Evolutionary conservation across 78 protist genomes (phyloP).

Genomic region (Chrysochromulina parva): DNA sequence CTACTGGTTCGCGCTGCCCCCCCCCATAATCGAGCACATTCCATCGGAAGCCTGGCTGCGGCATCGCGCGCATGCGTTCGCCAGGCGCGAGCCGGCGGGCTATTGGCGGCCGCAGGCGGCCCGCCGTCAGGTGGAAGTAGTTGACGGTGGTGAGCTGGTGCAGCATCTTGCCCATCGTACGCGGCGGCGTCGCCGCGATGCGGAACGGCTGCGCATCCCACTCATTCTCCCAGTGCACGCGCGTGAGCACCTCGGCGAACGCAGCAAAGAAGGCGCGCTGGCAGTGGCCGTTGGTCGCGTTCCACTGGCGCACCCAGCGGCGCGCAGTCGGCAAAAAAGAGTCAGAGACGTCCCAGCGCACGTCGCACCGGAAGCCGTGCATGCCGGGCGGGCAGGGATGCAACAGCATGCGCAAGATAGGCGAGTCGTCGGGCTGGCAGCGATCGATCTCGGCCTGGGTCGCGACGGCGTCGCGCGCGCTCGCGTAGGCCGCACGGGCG

Average conservation of each 20-base stretch:
- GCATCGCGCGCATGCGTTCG: not conserved
- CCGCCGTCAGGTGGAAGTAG: not conserved
- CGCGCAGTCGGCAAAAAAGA: not conserved
- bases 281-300: not conserved
- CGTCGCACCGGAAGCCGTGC: not conserved
- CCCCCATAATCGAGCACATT: not conserved
- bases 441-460: not conserved
- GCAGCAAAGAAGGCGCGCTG: not conserved
- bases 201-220: conserved; percentile 19
- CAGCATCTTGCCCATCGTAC: conserved; percentile 1
- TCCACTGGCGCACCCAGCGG: not conserved
- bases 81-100: not conserved
- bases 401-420: not conserved
- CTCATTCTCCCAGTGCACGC: not conserved
- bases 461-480: too few species aligned
- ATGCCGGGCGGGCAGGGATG: not conserved
- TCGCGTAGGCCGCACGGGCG: too few species aligned
- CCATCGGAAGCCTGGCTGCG: conserved; percentile 5
- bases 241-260: not conserved
- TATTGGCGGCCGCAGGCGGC: not conserved
- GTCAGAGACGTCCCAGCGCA: not conserved
- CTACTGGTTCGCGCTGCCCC: too few species aligned
- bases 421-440: not conserved
- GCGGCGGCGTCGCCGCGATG: conserved; percentile 1
- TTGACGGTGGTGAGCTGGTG: not conserved